Conservation (phyloP, 2,329 filamentous ascomycete species). For the Aspergillus tanneri region DNA sequence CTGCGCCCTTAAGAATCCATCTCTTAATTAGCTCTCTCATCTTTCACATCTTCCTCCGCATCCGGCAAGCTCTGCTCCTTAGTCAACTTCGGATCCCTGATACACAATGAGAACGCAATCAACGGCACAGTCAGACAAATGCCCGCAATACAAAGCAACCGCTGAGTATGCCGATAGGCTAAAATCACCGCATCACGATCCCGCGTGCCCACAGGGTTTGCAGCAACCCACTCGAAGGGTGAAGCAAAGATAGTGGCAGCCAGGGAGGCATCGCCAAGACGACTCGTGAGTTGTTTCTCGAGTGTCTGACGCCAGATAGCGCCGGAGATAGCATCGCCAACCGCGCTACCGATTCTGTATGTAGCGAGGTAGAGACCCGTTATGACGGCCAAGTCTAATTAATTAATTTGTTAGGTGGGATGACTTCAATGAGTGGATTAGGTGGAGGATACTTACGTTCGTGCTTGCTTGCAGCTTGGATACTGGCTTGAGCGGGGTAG, state of each 20-base stretch:
- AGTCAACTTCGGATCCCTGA: constrained; percentile 49
- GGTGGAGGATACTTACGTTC: constrained; percentile 36
- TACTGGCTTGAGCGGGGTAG: constrained; percentile 52
- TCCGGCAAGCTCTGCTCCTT: constrained; percentile 48
- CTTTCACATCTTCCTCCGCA: constrained; percentile 32
- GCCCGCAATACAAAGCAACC: constrained; percentile 52
- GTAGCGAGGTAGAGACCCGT: constrained; percentile 62
- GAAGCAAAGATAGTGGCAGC: constrained; percentile 43
- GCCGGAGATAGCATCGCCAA: constrained; percentile 61
- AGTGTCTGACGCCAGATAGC: constrained; percentile 63
- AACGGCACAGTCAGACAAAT: constrained; percentile 50
- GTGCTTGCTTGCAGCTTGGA: constrained; percentile 53
- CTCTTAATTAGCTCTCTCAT: too few relatives aligned
- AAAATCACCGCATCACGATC: constrained; percentile 46
- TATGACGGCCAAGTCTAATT: constrained; percentile 58
- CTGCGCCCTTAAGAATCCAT: too few relatives aligned
- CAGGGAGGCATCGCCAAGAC: constrained; percentile 41
- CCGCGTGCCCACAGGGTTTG: constrained; percentile 47
- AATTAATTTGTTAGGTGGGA: too few relatives aligned
- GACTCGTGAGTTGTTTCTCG: constrained; percentile 45
- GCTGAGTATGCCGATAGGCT: constrained; percentile 49
- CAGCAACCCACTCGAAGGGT: constrained; percentile 41
- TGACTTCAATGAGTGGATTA: neutral
- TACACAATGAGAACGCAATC: constrained; percentile 46
- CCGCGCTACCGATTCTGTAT: constrained; percentile 63